Conservation (phyloP, 2,329 filamentous ascomycete species). For the Macroventuria anomochaeta region DNA sequence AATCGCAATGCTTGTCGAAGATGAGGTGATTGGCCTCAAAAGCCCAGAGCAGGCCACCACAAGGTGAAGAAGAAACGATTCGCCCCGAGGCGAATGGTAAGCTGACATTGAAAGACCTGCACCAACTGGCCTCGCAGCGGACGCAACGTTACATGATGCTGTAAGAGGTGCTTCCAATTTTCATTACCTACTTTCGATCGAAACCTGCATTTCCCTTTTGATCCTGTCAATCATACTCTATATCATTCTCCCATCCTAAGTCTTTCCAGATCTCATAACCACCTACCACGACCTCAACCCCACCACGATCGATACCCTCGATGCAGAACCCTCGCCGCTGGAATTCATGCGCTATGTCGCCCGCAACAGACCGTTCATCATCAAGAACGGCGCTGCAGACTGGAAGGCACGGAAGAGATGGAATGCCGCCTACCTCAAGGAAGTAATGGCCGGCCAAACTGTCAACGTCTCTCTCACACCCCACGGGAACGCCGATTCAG, state of each 20-base stretch:
- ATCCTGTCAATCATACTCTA: not conserved
- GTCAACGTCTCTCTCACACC: constrained; percentile 84
- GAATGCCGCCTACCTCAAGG: constrained; percentile 66
- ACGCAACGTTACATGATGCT: constrained; percentile 38
- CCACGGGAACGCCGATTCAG: constrained; percentile 64
- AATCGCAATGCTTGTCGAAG: constrained; percentile 22
- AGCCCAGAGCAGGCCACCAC: constrained; percentile 20
- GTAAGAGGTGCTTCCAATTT: constrained; percentile 45
- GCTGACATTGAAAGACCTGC: constrained; percentile 30
- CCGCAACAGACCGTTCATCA: constrained; percentile 75
- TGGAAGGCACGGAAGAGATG: constrained; percentile 71
- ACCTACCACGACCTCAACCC: constrained; percentile 78
- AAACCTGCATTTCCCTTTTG: not conserved
- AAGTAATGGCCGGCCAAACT: constrained; percentile 60
- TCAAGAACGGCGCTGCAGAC: constrained; percentile 65
- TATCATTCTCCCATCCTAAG: not conserved
- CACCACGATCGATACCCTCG: constrained; percentile 64
- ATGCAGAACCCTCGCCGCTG: constrained; percentile 71
- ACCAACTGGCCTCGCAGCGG: constrained; percentile 37
- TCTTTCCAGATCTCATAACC: constrained; percentile 59
- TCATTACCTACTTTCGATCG: not conserved
- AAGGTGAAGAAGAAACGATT: constrained; percentile 19
- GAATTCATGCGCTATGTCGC: constrained; percentile 82
- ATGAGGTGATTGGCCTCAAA: constrained; percentile 31
- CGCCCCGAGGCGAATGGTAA: not conserved